phyloP scores from a whole-genome alignment of 306 rosid species.

The Cicer pinnatifidum region DNA sequence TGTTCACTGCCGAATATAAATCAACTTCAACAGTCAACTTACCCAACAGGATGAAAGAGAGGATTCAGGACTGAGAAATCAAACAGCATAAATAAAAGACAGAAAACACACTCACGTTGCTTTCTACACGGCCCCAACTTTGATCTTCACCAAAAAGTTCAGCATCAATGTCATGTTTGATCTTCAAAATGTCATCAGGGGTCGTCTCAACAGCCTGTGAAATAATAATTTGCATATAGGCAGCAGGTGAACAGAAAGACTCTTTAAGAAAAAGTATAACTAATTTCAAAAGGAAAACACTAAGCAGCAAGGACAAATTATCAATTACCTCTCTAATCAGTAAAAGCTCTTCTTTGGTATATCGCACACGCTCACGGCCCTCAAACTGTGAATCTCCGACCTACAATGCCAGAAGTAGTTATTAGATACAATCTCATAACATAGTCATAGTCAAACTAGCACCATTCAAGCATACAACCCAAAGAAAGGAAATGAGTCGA shows the following conservation, averaged over 20 bases:
- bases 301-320: conserved; percentile 2
- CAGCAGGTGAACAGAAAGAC: neutral
- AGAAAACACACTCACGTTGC: conserved; percentile 60
- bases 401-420: conserved; percentile 53
- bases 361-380: conserved; percentile 77
- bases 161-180: conserved; percentile 74
- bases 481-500: conserved; percentile 6
- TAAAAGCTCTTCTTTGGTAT: conserved; percentile 77
- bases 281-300: neutral
- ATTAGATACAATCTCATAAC: conserved; percentile 23
- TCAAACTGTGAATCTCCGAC: conserved; percentile 88
- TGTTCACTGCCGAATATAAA: conserved; percentile 21
- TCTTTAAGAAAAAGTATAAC: neutral
- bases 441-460: conserved; percentile 15
- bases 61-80: neutral
- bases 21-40: conserved; percentile 20
- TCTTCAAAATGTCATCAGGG: conserved; percentile 69
- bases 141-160: conserved; percentile 89
- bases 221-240: neutral
- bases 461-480: conserved; percentile 26
- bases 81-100: conserved; percentile 15
- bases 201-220: conserved; percentile 67
- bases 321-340: conserved; percentile 71
- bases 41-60: conserved; percentile 15
- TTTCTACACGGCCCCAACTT: conserved; percentile 77